phyloP scores from a whole-genome alignment of 768 basidiomycete genomes.

The Macrocybe gigantea region DNA sequence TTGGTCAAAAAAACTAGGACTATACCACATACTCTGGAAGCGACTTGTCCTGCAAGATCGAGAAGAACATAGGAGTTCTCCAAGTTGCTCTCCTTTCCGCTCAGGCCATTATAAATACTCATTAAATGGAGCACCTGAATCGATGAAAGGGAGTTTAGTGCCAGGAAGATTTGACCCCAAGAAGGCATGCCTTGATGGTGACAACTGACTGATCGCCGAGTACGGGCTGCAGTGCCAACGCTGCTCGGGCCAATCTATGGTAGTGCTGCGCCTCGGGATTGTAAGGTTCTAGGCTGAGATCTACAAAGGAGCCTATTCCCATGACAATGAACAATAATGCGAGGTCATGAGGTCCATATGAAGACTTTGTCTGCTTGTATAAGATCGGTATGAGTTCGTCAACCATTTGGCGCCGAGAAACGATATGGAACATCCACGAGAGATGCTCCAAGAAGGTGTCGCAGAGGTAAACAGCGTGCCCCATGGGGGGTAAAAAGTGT shows the following conservation, averaged over 20 bases:
- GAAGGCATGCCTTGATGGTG: slow-evolving; percentile 32
- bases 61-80: slow-evolving; percentile 41
- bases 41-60: slow-evolving; percentile 42
- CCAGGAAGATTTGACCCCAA: background rate
- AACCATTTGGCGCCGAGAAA: slow-evolving; percentile 38
- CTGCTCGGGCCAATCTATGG: slow-evolving; percentile 40
- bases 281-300: slow-evolving; percentile 38
- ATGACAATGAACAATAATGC: slow-evolving; percentile 41
- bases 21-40: slow-evolving; percentile 32
- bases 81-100: slow-evolving; percentile 44
- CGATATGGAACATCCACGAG: slow-evolving; percentile 46
- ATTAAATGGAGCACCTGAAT: slow-evolving; percentile 42
- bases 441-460: slow-evolving; percentile 43
- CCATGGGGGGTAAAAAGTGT: slow-evolving; percentile 36
- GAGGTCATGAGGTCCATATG: slow-evolving; percentile 45
- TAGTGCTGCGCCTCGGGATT: slow-evolving; percentile 50
- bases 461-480: slow-evolving; percentile 35
- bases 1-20: slow-evolving; percentile 1
- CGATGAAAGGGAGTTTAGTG: background rate
- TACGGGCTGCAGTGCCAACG: slow-evolving; percentile 39
- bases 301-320: slow-evolving; percentile 43
- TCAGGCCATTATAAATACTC: slow-evolving; percentile 50
- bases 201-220: slow-evolving; percentile 37
- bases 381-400: slow-evolving; percentile 41
- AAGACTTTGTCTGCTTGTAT: slow-evolving; percentile 29